Evolutionary conservation across 257 asterid genomes (phyloP).

Genomic region (Primulina eburnea): DNA sequence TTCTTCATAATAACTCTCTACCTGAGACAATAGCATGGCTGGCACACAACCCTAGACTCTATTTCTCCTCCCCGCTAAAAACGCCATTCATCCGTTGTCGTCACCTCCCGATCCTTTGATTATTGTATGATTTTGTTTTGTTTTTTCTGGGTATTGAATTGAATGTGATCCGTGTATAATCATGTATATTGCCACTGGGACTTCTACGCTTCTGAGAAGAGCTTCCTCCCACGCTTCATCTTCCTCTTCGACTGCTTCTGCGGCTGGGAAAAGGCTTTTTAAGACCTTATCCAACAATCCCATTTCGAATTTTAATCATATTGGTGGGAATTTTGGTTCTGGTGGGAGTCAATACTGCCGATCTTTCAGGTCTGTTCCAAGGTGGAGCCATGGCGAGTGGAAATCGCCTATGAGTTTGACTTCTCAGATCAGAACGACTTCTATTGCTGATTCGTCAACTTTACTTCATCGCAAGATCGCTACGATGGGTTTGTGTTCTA

Average conservation of each 20-base stretch:
- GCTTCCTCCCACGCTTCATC: constrained; percentile 37
- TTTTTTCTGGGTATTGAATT: not conserved
- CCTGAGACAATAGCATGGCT: not conserved
- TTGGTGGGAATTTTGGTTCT: constrained; percentile 1
- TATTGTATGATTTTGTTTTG: not conserved
- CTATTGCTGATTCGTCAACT: constrained; percentile 37
- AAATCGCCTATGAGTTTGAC: constrained; percentile 61
- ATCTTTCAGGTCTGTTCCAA: constrained; percentile 48
- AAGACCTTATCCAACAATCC: constrained; percentile 40
- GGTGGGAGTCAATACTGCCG: constrained; percentile 36
- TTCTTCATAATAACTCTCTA: not conserved
- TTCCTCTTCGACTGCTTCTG: constrained; percentile 26
- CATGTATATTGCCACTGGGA: constrained; percentile 62
- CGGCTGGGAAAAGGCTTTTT: constrained; percentile 30
- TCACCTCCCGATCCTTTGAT: not conserved
- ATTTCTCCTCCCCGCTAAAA: not conserved
- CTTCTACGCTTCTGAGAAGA: constrained; percentile 53
- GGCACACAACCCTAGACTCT: constrained; percentile 1
- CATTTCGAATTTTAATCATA: constrained; percentile 20
- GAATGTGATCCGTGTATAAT: not conserved
- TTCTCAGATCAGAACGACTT: constrained; percentile 74
- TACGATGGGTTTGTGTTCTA: constrained; percentile 59
- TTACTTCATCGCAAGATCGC: constrained; percentile 69
- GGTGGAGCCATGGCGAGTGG: constrained; percentile 98
- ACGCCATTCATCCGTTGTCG: not conserved